phyloP scores from a whole-genome alignment of 164 flowering plant genomes.

The Echeveria elegans region DNA sequence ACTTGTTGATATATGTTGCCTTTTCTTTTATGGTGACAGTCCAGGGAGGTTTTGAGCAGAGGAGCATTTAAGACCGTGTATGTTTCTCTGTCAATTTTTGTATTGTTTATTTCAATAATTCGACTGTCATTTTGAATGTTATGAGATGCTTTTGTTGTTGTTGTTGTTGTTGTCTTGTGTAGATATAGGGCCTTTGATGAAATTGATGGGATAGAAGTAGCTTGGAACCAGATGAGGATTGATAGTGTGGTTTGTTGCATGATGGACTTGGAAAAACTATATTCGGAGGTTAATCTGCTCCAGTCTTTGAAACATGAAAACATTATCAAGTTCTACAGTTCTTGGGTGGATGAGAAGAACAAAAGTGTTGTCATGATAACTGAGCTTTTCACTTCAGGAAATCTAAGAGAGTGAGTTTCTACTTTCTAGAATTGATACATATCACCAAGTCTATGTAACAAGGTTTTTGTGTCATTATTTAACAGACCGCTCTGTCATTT shows the following conservation, averaged over 20 bases:
- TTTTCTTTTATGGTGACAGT: slow-evolving; percentile 19
- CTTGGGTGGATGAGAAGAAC: slow-evolving; percentile 45
- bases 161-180: slow-evolving; percentile 8
- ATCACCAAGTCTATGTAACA: not conserved
- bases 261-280: slow-evolving; percentile 26
- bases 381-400: slow-evolving; percentile 53
- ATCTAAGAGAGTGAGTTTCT: slow-evolving; percentile 31
- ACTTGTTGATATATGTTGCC: not conserved
- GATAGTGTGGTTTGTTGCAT: slow-evolving; percentile 24
- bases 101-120: too few relatives aligned
- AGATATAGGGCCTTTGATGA: slow-evolving; percentile 48
- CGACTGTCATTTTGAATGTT: not conserved
- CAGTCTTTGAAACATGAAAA: slow-evolving; percentile 36
- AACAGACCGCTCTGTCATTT: slow-evolving; percentile 3
- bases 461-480: not conserved
- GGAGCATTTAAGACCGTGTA: slow-evolving; percentile 52
- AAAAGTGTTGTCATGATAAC: slow-evolving; percentile 48
- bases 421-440: not conserved
- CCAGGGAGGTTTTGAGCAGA: slow-evolving; percentile 30
- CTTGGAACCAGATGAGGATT: slow-evolving; percentile 43
- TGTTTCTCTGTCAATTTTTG: slow-evolving; percentile 8
- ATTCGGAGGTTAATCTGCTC: slow-evolving; percentile 34
- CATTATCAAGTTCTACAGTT: slow-evolving; percentile 34
- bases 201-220: slow-evolving; percentile 43
- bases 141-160: not conserved